Evolutionary conservation across 805 yeast genomes (phyloP).

Genomic region (Candida pini): DNA sequence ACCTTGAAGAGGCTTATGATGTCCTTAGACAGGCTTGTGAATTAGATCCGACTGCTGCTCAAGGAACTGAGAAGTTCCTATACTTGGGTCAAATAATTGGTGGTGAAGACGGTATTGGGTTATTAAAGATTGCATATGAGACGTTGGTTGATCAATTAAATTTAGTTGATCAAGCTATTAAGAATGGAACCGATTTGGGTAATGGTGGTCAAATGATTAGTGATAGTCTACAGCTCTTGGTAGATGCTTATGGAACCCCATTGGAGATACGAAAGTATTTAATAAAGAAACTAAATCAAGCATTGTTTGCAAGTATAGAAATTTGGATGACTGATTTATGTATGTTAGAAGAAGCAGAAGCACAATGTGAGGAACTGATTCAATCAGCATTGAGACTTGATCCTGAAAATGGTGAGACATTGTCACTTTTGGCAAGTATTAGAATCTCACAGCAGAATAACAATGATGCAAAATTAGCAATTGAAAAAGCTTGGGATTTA

Average conservation of each 20-base stretch:
- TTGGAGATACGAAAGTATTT: conserved; percentile 31
- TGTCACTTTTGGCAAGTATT: conserved; percentile 78
- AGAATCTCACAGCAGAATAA: conserved; percentile 79
- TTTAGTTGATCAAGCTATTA: conserved; percentile 12
- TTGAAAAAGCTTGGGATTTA: conserved; percentile 65
- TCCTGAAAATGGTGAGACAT: conserved; percentile 65
- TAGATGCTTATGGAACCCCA: conserved; percentile 24
- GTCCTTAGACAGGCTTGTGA: conserved; percentile 55
- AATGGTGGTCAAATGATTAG: conserved; percentile 11
- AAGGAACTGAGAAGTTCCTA: conserved; percentile 77
- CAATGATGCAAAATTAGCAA: conserved; percentile 67
- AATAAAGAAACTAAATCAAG: conserved; percentile 62
- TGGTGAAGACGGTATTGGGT: conserved; percentile 63
- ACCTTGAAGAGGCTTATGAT: conserved; percentile 72
- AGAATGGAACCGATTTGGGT: conserved; percentile 4
- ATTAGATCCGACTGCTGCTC: conserved; percentile 58
- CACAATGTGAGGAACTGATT: conserved; percentile 68
- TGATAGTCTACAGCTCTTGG: conserved; percentile 18
- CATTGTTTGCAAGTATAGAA: conserved; percentile 80
- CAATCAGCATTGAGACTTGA: conserved; percentile 58
- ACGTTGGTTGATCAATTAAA: conserved; percentile 39
- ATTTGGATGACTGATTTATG: conserved; percentile 98
- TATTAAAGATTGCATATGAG: conserved; percentile 58
- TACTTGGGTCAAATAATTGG: conserved; percentile 91
- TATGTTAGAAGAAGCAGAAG: conserved; percentile 88